A percentile compares a stretch with the other conserved stretches of the same genome.
phyloP scores from a whole-genome alignment of 306 rosid species.

The Dicorynia guianensis region DNA sequence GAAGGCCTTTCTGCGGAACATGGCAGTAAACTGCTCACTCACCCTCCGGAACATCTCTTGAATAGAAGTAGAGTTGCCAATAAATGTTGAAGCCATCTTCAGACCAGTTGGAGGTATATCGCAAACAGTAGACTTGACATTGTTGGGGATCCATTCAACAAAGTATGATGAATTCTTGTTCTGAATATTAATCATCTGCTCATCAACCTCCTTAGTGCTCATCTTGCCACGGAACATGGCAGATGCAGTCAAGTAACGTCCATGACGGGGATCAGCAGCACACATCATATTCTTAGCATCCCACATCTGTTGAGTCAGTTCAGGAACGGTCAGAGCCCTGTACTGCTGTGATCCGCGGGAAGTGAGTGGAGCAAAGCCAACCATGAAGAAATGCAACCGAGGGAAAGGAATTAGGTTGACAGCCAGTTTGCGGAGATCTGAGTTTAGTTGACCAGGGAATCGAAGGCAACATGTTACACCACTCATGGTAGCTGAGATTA shows the following conservation, averaged over 20 bases:
- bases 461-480: conserved; percentile 79
- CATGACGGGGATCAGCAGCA: no score
- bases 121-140: conserved; percentile 72
- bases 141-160: conserved; percentile 81
- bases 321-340: conserved; percentile 73
- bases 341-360: conserved; percentile 79
- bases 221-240: conserved; percentile 85
- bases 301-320: conserved; percentile 81
- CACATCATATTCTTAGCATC: no score
- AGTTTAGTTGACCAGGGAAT: conserved; percentile 75
- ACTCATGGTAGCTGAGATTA: conserved; percentile 79
- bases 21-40: no score
- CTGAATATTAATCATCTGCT: conserved; percentile 76
- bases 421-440: conserved; percentile 76
- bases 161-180: conserved; percentile 78
- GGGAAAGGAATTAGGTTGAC: conserved; percentile 78
- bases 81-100: conserved; percentile 72
- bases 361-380: conserved; percentile 77
- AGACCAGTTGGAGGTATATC: conserved; percentile 75
- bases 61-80: conserved; percentile 74
- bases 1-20: no score
- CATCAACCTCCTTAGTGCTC: conserved; percentile 80
- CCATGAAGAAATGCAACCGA: conserved; percentile 74
- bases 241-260: conserved; percentile 73
- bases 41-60: no score